Conservation (phyloP, 2,329 filamentous ascomycete genomes). For the Hysterium pulicare region DNA sequence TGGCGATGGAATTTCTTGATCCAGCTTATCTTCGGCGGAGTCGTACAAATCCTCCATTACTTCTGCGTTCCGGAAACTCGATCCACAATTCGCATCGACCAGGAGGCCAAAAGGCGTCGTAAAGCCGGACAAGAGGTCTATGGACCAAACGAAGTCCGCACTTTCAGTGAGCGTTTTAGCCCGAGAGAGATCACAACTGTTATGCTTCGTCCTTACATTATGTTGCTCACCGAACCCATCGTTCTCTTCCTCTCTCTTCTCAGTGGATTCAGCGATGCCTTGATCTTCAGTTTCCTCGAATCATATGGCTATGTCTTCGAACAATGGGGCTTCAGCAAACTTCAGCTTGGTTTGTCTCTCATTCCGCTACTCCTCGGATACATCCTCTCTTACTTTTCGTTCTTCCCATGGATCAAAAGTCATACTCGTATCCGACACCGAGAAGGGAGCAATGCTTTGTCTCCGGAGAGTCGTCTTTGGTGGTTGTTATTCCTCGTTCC, state of each 20-base stretch:
- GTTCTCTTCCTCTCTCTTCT: constrained; percentile 67
- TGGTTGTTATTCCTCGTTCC: constrained; percentile 61
- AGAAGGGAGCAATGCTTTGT: constrained; percentile 48
- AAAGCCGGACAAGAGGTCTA: constrained; percentile 56
- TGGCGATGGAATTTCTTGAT: constrained; percentile 83
- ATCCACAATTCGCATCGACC: constrained; percentile 69
- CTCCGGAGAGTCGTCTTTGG: constrained; percentile 63
- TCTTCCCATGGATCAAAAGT: constrained; percentile 48
- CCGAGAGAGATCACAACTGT: constrained; percentile 44
- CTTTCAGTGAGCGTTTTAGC: constrained; percentile 27
- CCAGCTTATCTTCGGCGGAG: constrained; percentile 71
- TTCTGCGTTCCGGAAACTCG: constrained; percentile 72
- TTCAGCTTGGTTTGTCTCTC: constrained; percentile 56
- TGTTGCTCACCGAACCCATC: constrained; percentile 73
- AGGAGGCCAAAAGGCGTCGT: constrained; percentile 69
- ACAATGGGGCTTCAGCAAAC: constrained; percentile 61
- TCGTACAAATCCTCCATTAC: constrained; percentile 64
- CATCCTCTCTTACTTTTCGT: constrained; percentile 57
- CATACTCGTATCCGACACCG: constrained; percentile 47
- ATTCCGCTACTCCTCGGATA: constrained; percentile 63
- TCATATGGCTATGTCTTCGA: constrained; percentile 64
- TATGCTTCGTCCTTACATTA: constrained; percentile 64
- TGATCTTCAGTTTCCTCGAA: constrained; percentile 76
- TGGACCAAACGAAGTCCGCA: constrained; percentile 63
- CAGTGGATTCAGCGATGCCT: constrained; percentile 68